phyloP scores from a whole-genome alignment of 306 rosid genomes.

The Medicago ruthenica region DNA sequence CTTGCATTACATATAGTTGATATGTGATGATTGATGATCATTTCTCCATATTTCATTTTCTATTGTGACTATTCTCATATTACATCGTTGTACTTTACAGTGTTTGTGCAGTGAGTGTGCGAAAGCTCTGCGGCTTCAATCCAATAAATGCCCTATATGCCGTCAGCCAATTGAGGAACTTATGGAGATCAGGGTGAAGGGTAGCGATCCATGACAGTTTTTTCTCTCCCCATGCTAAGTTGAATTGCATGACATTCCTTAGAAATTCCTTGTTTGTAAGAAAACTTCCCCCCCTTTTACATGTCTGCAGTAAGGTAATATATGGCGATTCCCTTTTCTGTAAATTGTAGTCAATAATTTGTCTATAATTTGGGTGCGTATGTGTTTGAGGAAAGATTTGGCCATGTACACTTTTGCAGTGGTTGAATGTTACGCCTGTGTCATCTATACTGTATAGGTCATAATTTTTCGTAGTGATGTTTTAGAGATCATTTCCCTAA shows the following conservation, averaged over 20 bases:
- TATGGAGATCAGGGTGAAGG: slow-evolving; percentile 75
- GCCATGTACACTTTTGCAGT: slow-evolving; percentile 7
- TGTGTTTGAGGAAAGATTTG: slow-evolving; percentile 25
- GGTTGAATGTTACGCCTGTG: slow-evolving; percentile 29
- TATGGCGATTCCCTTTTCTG: slow-evolving; percentile 39
- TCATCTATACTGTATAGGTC: slow-evolving; percentile 31
- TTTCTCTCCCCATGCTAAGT: slow-evolving; percentile 39
- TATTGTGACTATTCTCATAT: slow-evolving; percentile 33
- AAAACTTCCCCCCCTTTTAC: slow-evolving; percentile 9
- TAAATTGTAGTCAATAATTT: slow-evolving; percentile 46
- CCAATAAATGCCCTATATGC: slow-evolving; percentile 91
- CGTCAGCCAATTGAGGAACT: slow-evolving; percentile 87
- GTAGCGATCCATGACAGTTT: slow-evolving; percentile 46
- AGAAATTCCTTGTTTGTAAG: slow-evolving; percentile 36
- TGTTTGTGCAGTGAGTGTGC: slow-evolving; percentile 95
- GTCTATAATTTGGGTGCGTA: slow-evolving; percentile 44
- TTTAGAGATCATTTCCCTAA: slow-evolving; percentile 31
- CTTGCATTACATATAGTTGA: neutral
- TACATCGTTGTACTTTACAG: slow-evolving; percentile 51
- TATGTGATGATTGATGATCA: neutral
- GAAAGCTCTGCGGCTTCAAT: slow-evolving; percentile 71
- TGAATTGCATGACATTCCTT: slow-evolving; percentile 49
- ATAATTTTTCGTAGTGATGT: slow-evolving; percentile 30
- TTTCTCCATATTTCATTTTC: slow-evolving; percentile 15
- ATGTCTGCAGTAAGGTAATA: slow-evolving; percentile 42